A percentile compares a stretch with the other conserved stretches of the same genome.
These are phyloP conservation scores for Arxiozyma heterogenica DNA, from an alignment of 1,139 yeast genomes.

Conservation along the genomic window DNA sequence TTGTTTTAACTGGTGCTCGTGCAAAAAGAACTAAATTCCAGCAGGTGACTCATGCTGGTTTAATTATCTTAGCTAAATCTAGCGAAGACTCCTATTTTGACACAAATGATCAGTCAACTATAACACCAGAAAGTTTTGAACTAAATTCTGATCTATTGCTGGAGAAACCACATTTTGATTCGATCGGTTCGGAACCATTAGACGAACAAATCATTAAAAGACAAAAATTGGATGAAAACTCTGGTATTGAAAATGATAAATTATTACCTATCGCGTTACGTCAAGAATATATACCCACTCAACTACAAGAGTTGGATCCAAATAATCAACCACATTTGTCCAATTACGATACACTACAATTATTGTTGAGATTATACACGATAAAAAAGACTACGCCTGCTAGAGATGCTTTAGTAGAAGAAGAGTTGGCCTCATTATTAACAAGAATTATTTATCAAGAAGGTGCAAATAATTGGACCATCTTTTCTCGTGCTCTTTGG, in stretches of 20 bases:
- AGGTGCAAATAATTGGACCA: constrained; percentile 46
- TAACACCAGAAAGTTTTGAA: constrained; percentile 46
- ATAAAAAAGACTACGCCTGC: constrained; percentile 66
- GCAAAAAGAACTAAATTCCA: constrained; percentile 87
- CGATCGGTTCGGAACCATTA: constrained; percentile 43
- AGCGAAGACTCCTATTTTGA: constrained; percentile 20
- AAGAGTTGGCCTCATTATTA: constrained; percentile 69
- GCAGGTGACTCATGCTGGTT: constrained; percentile 55
- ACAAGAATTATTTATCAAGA: constrained; percentile 53
- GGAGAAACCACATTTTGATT: constrained; percentile 63
- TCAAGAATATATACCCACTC: constrained; percentile 54
- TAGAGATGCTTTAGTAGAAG: constrained; percentile 62
- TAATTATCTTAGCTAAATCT: constrained; percentile 67
- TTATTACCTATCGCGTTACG: constrained; percentile 54
- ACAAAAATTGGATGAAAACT: constrained; percentile 30
- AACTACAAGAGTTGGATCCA: constrained; percentile 56
- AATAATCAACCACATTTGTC: constrained; percentile 69
- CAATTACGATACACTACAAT: constrained; percentile 62
- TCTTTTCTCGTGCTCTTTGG: constrained; percentile 83
- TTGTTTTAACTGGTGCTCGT: constrained; percentile 74
- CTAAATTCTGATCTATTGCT: constrained; percentile 72
- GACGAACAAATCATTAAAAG: constrained; percentile 34
- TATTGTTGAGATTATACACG: constrained; percentile 57
- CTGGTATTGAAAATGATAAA: constrained; percentile 29
- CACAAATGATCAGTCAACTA: not conserved